Evolutionary conservation across 139 green algal species (phyloP).

Genomic region (Spirogloea muscicola): DNA sequence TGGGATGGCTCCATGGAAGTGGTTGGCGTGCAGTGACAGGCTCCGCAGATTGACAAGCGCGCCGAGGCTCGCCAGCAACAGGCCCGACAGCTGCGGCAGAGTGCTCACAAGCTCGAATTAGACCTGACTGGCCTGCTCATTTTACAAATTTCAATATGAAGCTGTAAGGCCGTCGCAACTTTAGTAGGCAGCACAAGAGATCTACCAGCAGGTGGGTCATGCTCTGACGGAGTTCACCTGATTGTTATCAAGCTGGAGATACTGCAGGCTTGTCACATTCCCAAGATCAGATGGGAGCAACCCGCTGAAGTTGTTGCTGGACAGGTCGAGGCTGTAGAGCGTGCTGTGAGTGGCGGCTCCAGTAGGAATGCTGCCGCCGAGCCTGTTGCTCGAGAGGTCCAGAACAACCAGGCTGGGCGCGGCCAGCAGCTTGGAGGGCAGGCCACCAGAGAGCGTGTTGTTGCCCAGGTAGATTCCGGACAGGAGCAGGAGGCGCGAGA

Average conservation of each 20-base stretch:
- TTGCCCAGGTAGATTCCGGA: neutral
- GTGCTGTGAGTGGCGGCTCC: neutral
- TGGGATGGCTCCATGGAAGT: no score
- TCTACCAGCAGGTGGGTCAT: no score
- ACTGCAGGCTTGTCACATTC: neutral
- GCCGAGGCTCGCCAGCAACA: no score
- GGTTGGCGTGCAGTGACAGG: no score
- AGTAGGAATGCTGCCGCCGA: slow-evolving; percentile 4
- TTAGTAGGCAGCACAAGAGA: no score
- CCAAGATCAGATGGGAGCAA: neutral
- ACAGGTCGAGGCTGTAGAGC: slow-evolving; percentile 3
- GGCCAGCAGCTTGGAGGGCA: neutral
- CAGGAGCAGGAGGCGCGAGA: neutral
- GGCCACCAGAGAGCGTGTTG: slow-evolving; percentile 3
- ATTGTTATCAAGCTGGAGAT: neutral
- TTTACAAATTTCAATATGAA: no score
- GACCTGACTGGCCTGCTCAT: no score
- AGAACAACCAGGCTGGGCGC: neutral
- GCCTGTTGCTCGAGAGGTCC: slow-evolving; percentile 9
- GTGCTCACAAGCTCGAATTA: no score
- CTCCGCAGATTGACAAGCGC: no score
- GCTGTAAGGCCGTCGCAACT: neutral
- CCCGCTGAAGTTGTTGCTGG: slow-evolving; percentile 11
- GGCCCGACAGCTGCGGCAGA: no score
- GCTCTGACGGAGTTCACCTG: no score